Percentiles rank a stretch among this genome's conserved stretches.
Evolutionary conservation across 371 early-diverging fungal species (phyloP).

Genomic region (Dinochytrium kinnereticum): DNA sequence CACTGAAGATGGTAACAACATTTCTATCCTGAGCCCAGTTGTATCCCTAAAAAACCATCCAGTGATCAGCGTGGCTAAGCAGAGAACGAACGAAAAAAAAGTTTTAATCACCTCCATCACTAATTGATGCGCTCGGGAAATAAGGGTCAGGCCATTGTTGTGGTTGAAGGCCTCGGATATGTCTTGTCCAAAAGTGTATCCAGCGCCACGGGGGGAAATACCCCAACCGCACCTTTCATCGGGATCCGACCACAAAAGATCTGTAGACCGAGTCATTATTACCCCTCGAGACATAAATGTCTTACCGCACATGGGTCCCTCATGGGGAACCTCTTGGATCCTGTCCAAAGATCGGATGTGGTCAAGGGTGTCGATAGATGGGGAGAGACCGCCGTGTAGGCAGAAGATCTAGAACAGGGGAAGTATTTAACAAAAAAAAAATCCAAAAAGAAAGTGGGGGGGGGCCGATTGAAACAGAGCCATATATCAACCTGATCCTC

Average conservation of each 20-base stretch:
- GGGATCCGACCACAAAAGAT: slow-evolving; percentile 87
- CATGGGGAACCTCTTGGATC: slow-evolving; percentile 98
- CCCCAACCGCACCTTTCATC: slow-evolving; percentile 99
- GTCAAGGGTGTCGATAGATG: slow-evolving; percentile 97
- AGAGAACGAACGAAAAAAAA: not conserved
- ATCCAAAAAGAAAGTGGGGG: too few relatives aligned
- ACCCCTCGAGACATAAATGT: not conserved
- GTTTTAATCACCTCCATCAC: slow-evolving; percentile 98
- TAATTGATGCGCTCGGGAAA: slow-evolving; percentile 89
- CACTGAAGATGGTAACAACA: slow-evolving; percentile 99
- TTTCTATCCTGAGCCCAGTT: slow-evolving; percentile 98
- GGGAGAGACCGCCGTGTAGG: slow-evolving; percentile 99
- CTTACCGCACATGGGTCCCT: slow-evolving; percentile 93
- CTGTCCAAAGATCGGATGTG: slow-evolving; percentile 97
- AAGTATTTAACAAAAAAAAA: not conserved
- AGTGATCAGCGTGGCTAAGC: not conserved
- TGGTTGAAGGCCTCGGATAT: slow-evolving; percentile 96
- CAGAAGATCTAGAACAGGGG: slow-evolving; percentile 79
- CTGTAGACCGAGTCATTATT: slow-evolving; percentile 33
- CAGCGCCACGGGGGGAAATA: slow-evolving; percentile 98
- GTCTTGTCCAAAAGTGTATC: slow-evolving; percentile 98
- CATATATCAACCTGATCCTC: slow-evolving; percentile 78
- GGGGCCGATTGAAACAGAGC: too few relatives aligned
- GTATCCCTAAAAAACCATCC: slow-evolving; percentile 68
- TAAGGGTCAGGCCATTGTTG: slow-evolving; percentile 95